Base-by-base conservation (phyloP, 495 filamentous ascomycete species). In the Glonium stellatum region DNA sequence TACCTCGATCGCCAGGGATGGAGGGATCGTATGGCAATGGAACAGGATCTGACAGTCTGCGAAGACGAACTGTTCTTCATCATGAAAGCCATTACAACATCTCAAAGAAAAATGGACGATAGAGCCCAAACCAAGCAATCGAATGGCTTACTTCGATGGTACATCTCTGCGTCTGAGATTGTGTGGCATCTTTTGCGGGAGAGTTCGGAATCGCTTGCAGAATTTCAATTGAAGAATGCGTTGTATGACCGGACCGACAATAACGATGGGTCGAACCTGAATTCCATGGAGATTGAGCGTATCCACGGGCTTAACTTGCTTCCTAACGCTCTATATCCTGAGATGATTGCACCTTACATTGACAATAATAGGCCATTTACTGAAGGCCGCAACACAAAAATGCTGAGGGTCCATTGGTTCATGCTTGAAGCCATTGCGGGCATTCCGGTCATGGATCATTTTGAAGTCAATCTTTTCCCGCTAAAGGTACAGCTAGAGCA, bases 51-150 rank as follows among this genome's bases (percentile, higher is more conserved):
- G 55, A 80, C 88, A 18, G 83, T 80, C 51, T 97, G 88, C 68
- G 95, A 97, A 69, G 95, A 99, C 68, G 95, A 99, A 73, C 75
- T 99, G 36, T 99, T 99, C 77, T 99, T 99, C 76, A 87, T 97
- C 80, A 97, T 97, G 95, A 97, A 99, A 66, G 93, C 93, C 21
- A 97, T 99, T 72, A 99, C 92, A 0, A 92, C 92, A 2, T 91
- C 91, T 9, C 93, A 99, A 69, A 77, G 91, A 58, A 92, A 90
- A 68, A 83, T 83, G 48, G 88, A 95, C 57, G 90, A 89, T 50
- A 80, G 82, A 6, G 72, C 71, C 25, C 73, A 83, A 54, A 67
- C 73, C 61, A 81, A 80, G 1, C 81, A 88, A 62, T 84, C 84
- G 46, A 92, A 81, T 65, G 91, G 91, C 11, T 73, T 96, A 1